phyloP scores from a whole-genome alignment of 73 alveolate genomes.

The Paramecium biaurelia region DNA sequence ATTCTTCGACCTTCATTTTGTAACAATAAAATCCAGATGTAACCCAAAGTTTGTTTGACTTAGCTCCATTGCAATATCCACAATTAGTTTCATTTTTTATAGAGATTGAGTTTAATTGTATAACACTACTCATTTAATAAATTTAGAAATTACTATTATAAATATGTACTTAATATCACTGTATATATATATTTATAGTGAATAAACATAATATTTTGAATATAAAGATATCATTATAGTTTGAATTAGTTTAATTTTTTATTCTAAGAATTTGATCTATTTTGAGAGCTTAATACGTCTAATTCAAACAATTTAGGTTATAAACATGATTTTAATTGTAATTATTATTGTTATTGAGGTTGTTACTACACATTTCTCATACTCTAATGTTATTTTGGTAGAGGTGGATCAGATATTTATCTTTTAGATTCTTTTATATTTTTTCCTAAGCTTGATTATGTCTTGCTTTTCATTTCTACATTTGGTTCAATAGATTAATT shows the following conservation, averaged over 20 bases:
- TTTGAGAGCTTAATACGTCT: neutral
- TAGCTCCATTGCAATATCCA: constrained; percentile 85
- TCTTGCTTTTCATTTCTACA: neutral
- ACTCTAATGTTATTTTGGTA: neutral
- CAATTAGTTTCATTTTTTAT: constrained; percentile 60
- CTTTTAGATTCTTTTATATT: neutral
- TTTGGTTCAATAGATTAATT: neutral
- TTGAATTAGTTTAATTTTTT: neutral
- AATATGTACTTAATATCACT: neutral
- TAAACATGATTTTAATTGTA: neutral
- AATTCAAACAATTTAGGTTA: neutral
- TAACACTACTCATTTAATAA: neutral
- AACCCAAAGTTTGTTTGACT: constrained; percentile 37
- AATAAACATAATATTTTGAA: neutral
- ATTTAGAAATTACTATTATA: neutral
- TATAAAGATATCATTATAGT: neutral
- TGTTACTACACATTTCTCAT: neutral
- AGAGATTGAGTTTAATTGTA: constrained; percentile 41
- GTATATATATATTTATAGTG: neutral
- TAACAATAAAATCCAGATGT: constrained; percentile 75
- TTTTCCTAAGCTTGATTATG: neutral
- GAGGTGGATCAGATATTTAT: neutral
- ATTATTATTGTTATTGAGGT: neutral
- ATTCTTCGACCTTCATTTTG: constrained; percentile 75
- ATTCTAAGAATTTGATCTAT: neutral